Evolutionary conservation across 2,329 filamentous ascomycete species (phyloP).

Genomic region (Cladophialophora exuberans): DNA sequence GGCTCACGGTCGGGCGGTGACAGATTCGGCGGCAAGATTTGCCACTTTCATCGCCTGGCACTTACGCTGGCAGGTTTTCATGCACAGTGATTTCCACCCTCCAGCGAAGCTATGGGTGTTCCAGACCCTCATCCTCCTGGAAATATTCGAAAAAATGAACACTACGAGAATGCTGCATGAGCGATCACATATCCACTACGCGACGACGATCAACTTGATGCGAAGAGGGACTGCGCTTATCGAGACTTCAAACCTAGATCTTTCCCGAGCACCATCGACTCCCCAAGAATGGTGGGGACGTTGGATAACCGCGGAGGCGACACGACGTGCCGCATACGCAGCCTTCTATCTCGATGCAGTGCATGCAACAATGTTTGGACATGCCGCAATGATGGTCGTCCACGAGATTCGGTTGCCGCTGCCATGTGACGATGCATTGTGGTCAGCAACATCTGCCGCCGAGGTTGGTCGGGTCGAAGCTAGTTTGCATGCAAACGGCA

Average conservation of each 20-base stretch:
- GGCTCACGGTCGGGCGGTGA: conserved; percentile 72
- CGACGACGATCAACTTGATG: conserved; percentile 94
- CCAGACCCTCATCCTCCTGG: conserved; percentile 83
- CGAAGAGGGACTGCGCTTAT: conserved; percentile 81
- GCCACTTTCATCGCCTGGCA: conserved; percentile 91
- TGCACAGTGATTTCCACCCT: conserved; percentile 83
- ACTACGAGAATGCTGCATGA: conserved; percentile 90
- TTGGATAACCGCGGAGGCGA: conserved; percentile 94
- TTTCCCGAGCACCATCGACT: conserved; percentile 65
- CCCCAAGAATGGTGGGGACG: conserved; percentile 92
- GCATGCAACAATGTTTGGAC: conserved; percentile 96
- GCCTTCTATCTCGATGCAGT: conserved; percentile 95
- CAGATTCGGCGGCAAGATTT: conserved; percentile 74
- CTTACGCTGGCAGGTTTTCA: conserved; percentile 91
- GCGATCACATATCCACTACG: conserved; percentile 93
- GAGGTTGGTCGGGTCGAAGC: conserved; percentile 85
- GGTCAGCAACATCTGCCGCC: conserved; percentile 83
- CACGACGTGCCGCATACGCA: conserved; percentile 83
- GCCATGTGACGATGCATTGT: conserved; percentile 89
- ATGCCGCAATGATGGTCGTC: conserved; percentile 94
- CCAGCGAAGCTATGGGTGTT: conserved; percentile 96
- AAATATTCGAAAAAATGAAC: conserved; percentile 98
- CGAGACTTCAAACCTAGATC: conserved; percentile 52
- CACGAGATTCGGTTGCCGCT: conserved; percentile 90
- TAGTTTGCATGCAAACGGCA: conserved; percentile 75